Conservation (phyloP, 2,329 filamentous ascomycete species). For the Pseudohalonectria lignicola region DNA sequence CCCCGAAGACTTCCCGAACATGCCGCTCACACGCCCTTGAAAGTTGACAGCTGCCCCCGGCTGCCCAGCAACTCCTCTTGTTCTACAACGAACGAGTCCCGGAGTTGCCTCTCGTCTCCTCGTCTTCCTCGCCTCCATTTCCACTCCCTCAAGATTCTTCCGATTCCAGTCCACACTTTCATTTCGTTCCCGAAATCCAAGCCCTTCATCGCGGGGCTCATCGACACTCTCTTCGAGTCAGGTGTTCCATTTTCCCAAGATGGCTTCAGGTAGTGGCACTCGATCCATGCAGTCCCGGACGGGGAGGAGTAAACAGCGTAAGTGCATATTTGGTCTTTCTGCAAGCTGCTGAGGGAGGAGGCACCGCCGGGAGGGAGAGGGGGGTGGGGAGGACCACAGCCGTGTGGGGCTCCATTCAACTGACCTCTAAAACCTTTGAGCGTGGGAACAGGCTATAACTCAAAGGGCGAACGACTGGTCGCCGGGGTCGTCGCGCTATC, state of each 20-base stretch:
- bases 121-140: not conserved
- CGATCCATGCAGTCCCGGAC: slow-evolving; percentile 63
- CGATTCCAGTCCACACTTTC: too few species aligned
- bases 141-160: too few species aligned
- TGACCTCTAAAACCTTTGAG: slow-evolving; percentile 10
- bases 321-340: slow-evolving; percentile 28
- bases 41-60: slow-evolving; percentile 8
- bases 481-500: slow-evolving; percentile 89
- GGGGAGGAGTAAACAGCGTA: slow-evolving; percentile 71
- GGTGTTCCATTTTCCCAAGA: slow-evolving; percentile 4
- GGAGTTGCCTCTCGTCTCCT: too few species aligned
- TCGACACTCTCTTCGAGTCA: too few species aligned
- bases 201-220: too few species aligned
- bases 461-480: slow-evolving; percentile 86
- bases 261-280: slow-evolving; percentile 16
- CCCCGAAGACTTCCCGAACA: slow-evolving; percentile 12
- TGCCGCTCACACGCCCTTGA: slow-evolving; percentile 21
- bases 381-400: too few species aligned
- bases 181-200: too few species aligned
- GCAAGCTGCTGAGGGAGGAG: slow-evolving; percentile 6
- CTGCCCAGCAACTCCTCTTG: slow-evolving; percentile 3
- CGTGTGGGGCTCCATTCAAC: too few species aligned
- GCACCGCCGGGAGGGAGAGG: slow-evolving; percentile 8
- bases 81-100: too few species aligned
- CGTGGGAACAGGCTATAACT: slow-evolving; percentile 63